Evolutionary conservation across 805 yeast species (phyloP).

Genomic region (Cyberlindnera lachancei): DNA sequence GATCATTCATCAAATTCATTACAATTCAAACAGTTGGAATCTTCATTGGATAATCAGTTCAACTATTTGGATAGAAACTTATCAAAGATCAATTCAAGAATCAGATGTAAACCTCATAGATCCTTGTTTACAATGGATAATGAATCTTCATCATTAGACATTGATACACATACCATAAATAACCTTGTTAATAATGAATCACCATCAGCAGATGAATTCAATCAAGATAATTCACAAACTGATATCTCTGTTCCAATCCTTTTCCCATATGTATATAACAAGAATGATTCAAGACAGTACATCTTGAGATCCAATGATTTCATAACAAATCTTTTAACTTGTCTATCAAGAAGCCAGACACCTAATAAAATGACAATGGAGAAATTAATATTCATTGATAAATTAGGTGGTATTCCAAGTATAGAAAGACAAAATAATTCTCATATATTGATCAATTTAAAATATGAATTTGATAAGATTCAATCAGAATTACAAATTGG

Average conservation of each 20-base stretch:
- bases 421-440: conserved; percentile 71
- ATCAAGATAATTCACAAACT: no score
- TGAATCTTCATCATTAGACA: conserved; percentile 2
- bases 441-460: conserved; percentile 80
- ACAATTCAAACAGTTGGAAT: conserved; percentile 11
- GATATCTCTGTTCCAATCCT: conserved; percentile 34
- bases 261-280: conserved; percentile 63
- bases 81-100: neutral
- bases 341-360: conserved; percentile 8
- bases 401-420: conserved; percentile 87
- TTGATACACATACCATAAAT: neutral
- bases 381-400: conserved; percentile 72
- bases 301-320: conserved; percentile 35
- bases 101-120: neutral
- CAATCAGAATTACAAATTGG: conserved; percentile 57
- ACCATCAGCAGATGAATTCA: no score
- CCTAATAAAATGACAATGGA: conserved; percentile 46
- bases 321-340: conserved; percentile 27
- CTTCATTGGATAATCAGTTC: conserved; percentile 16
- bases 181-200: neutral
- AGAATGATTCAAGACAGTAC: conserved; percentile 33
- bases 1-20: conserved; percentile 13
- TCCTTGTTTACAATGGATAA: conserved; percentile 2
- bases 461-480: conserved; percentile 71
- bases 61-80: no score